A percentile compares a stretch with the other conserved stretches of the same genome.
Conservation (phyloP, 2,329 filamentous ascomycete genomes). For the Elsinoe ampelina region DNA sequence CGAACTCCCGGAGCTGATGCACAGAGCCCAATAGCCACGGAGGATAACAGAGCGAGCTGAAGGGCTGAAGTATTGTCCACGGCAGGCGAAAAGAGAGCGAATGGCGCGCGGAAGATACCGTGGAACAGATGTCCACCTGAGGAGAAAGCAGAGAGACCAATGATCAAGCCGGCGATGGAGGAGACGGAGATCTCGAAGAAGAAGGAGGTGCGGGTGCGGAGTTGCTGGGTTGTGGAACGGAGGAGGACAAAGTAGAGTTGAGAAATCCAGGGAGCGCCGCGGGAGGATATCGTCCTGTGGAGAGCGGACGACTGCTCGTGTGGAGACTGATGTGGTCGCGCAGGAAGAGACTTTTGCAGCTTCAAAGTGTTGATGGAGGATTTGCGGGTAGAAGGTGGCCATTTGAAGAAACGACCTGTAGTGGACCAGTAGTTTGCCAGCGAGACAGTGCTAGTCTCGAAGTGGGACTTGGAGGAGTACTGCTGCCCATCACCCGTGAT, state of each 20-base stretch:
- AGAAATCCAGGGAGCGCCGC: slow-evolving; percentile 40
- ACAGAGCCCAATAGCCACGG: slow-evolving; percentile 48
- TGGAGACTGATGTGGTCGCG: slow-evolving; percentile 24
- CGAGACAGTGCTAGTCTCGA: neutral
- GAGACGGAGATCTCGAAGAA: slow-evolving; percentile 48
- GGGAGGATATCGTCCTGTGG: slow-evolving; percentile 38
- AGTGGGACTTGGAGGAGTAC: slow-evolving; percentile 30
- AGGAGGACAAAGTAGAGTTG: slow-evolving; percentile 46
- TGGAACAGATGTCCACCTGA: slow-evolving; percentile 45
- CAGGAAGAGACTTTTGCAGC: slow-evolving; percentile 20
- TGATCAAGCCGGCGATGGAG: slow-evolving; percentile 43
- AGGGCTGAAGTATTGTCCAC: slow-evolving; percentile 44
- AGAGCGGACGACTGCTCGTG: slow-evolving; percentile 35
- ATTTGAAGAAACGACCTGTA: slow-evolving; percentile 14
- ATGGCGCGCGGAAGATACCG: slow-evolving; percentile 44
- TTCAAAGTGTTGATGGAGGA: slow-evolving; percentile 17
- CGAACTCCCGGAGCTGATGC: slow-evolving; percentile 47
- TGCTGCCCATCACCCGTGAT: slow-evolving; percentile 47
- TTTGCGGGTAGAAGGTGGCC: neutral
- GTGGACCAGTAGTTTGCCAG: slow-evolving; percentile 33
- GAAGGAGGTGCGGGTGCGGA: slow-evolving; percentile 42
- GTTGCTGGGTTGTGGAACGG: slow-evolving; percentile 49
- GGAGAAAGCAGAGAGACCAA: slow-evolving; percentile 45
- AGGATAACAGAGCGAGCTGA: slow-evolving; percentile 44
- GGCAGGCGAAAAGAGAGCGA: slow-evolving; percentile 43